phyloP scores from a whole-genome alignment of 169 alveolate genomes.

The Plasmodium ovale region DNA sequence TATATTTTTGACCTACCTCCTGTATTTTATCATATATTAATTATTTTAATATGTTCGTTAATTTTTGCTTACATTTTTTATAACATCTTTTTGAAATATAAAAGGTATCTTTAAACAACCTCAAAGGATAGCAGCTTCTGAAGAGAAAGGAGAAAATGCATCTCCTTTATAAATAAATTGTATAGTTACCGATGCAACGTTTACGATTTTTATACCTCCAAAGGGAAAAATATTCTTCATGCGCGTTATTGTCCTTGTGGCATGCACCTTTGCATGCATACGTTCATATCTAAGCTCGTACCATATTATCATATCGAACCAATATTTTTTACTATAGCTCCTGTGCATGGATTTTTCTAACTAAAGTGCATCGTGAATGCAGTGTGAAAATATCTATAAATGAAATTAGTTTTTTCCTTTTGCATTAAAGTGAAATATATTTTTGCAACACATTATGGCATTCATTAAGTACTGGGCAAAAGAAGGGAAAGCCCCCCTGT shows the following conservation, averaged over 20 bases:
- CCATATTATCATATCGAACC: no score
- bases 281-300: no score
- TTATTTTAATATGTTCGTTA: slow-evolving; percentile 45
- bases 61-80: slow-evolving; percentile 34
- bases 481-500: not conserved
- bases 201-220: no score
- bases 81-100: slow-evolving; percentile 62
- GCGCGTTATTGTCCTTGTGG: no score
- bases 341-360: slow-evolving; percentile 4
- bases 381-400: not conserved
- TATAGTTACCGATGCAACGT: no score
- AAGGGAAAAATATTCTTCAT: no score
- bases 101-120: slow-evolving; percentile 33
- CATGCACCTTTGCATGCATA: not conserved
- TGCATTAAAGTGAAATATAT: not conserved
- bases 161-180: not conserved
- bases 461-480: not conserved
- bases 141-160: not conserved
- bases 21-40: slow-evolving; percentile 37
- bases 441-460: not conserved
- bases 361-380: not conserved
- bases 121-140: no score
- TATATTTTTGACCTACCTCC: slow-evolving; percentile 63
- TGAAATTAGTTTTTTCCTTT: not conserved
- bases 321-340: no score